A percentile compares a stretch with the other conserved stretches of the same genome.
Conservation (phyloP, 371 early-diverging fungal genomes). For the Paraphysoderma sedebokerense region DNA sequence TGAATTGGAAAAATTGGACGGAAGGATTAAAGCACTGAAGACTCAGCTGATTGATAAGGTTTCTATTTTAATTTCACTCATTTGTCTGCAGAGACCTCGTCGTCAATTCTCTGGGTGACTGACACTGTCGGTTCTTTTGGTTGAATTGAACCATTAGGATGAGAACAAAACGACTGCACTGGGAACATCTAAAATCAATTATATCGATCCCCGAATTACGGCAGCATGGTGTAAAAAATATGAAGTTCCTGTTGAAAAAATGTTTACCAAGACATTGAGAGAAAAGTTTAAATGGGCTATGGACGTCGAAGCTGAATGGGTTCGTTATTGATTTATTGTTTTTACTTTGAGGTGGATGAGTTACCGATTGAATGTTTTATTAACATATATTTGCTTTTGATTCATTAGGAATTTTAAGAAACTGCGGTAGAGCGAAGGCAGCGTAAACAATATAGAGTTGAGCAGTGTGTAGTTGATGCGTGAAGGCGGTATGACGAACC, state of each 20-base stretch:
- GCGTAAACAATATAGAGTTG: too few species aligned
- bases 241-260: slow-evolving; percentile 78
- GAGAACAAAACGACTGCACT: slow-evolving; percentile 93
- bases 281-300: slow-evolving; percentile 96
- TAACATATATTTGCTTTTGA: too few species aligned
- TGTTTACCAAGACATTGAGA: slow-evolving; percentile 70
- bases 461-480: too few species aligned
- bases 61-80: background rate
- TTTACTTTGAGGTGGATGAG: too few species aligned
- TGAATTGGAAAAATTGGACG: slow-evolving; percentile 42
- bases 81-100: background rate
- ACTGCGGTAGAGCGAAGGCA: too few species aligned
- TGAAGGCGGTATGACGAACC: too few species aligned
- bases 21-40: slow-evolving; percentile 43
- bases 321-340: background rate
- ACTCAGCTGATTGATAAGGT: slow-evolving; percentile 57
- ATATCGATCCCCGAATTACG: slow-evolving; percentile 93
- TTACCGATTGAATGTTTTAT: too few species aligned
- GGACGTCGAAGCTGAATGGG: slow-evolving; percentile 52
- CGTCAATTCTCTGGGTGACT: background rate
- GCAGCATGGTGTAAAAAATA: slow-evolving; percentile 80
- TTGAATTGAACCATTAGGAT: slow-evolving; percentile 31
- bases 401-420: too few species aligned
- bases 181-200: slow-evolving; percentile 94
- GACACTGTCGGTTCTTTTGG: background rate